A percentile compares a stretch with the other conserved stretches of the same genome.
These are phyloP conservation scores for Fonsecaea monophora DNA, from an alignment of 2,329 filamentous ascomycete species.

Conservation along the genomic window DNA sequence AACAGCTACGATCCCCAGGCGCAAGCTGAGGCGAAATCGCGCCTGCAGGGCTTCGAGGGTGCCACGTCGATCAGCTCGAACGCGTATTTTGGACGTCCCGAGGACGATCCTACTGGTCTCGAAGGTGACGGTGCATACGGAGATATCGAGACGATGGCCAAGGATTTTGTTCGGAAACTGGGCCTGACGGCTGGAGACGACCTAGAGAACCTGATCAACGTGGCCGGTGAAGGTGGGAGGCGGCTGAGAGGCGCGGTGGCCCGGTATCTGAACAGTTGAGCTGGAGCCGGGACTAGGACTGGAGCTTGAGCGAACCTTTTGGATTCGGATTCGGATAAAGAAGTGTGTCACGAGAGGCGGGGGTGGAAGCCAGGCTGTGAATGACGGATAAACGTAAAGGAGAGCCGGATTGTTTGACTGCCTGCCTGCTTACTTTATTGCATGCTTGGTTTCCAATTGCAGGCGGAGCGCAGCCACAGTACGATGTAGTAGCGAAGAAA, in stretches of 20 bases:
- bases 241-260: conserved; percentile 73
- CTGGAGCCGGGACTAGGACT: neutral
- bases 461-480: neutral
- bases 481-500: neutral
- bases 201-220: conserved; percentile 83
- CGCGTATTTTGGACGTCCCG: conserved; percentile 93
- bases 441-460: too few species aligned
- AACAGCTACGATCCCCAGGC: conserved; percentile 80
- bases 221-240: conserved; percentile 83
- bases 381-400: neutral
- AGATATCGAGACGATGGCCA: conserved; percentile 89
- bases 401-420: neutral
- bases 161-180: conserved; percentile 94
- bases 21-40: conserved; percentile 82
- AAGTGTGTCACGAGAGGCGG: too few species aligned
- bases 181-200: conserved; percentile 96
- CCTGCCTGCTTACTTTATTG: neutral
- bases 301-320: neutral
- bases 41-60: conserved; percentile 91
- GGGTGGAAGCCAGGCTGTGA: too few species aligned
- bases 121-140: conserved; percentile 71
- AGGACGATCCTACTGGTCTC: conserved; percentile 74
- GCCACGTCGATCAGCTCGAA: conserved; percentile 93
- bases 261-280: conserved; percentile 56
- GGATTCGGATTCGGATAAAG: neutral